These are phyloP conservation scores for Trichosporon sp. DNA, from an alignment of 1,284 basidiomycete genomes.

Conservation along the genomic window DNA sequence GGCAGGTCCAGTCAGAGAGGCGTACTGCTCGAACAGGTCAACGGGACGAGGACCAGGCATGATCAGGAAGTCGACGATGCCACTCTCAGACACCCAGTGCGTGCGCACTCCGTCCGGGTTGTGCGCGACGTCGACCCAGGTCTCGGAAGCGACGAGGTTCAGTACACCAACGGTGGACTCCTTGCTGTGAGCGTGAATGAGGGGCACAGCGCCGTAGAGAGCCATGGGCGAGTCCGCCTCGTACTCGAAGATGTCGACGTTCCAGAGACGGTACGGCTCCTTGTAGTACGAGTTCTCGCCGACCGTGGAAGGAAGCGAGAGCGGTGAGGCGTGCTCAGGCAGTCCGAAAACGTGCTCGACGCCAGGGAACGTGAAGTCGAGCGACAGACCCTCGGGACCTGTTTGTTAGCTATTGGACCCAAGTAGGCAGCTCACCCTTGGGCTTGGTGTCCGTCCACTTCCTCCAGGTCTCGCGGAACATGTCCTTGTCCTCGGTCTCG, in stretches of 20 bases:
- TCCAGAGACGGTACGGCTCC: slow-evolving; percentile 93
- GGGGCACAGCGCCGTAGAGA: slow-evolving; percentile 83
- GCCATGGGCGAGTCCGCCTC: slow-evolving; percentile 84
- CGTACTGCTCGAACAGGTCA: slow-evolving; percentile 79
- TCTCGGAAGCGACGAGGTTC: slow-evolving; percentile 86
- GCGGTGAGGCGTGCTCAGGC: slow-evolving; percentile 88
- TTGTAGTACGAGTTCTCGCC: slow-evolving; percentile 58
- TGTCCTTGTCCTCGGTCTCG: slow-evolving; percentile 71
- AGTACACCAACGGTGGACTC: slow-evolving; percentile 81
- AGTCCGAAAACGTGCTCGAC: slow-evolving; percentile 89
- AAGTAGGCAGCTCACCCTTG: slow-evolving; percentile 60
- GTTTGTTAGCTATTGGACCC: background rate
- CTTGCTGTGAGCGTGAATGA: slow-evolving; percentile 85
- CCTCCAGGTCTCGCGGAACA: slow-evolving; percentile 84
- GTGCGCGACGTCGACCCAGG: slow-evolving; percentile 86
- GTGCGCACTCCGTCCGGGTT: slow-evolving; percentile 62
- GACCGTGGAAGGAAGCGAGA: slow-evolving; percentile 75
- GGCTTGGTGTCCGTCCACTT: slow-evolving; percentile 89
- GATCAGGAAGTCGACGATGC: slow-evolving; percentile 89
- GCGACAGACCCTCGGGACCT: slow-evolving; percentile 88
- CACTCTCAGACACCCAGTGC: slow-evolving; percentile 96
- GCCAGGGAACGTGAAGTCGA: slow-evolving; percentile 90
- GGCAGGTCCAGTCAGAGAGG: slow-evolving; percentile 74
- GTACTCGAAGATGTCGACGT: slow-evolving; percentile 97
- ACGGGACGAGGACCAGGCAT: slow-evolving; percentile 80